These are phyloP conservation scores for Blastobotrys mokoenaii DNA, from an alignment of 805 yeast species.

Conservation along the genomic window DNA sequence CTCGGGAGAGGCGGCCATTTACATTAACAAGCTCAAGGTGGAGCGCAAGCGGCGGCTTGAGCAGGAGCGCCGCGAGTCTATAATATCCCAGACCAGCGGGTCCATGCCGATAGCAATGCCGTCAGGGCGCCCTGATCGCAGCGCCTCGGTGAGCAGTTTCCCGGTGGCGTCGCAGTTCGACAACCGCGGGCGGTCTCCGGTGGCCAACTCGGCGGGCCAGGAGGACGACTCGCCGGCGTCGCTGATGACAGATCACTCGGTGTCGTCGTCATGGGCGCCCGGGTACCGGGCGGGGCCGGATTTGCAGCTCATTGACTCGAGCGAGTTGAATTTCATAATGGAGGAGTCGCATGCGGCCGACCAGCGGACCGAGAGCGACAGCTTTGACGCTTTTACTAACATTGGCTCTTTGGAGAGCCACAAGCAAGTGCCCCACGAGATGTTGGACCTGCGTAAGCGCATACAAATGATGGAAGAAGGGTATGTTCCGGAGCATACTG, in stretches of 20 bases:
- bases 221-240: constrained; percentile 7
- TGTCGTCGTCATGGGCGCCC: constrained; percentile 1
- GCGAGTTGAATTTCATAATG: constrained; percentile 14
- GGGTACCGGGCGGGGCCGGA: constrained; percentile 1
- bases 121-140: too few relatives aligned
- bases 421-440: constrained; percentile 2
- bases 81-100: constrained; percentile 1
- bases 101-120: neutral
- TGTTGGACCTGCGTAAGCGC: constrained; percentile 18
- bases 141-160: too few relatives aligned
- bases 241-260: constrained; percentile 5
- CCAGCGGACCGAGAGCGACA: neutral
- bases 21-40: constrained; percentile 18
- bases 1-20: constrained; percentile 27
- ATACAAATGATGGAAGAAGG: constrained; percentile 23
- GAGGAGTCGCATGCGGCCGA: constrained; percentile 6
- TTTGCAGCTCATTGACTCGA: constrained; percentile 12
- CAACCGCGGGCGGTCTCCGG: neutral
- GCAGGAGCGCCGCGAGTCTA: constrained; percentile 14
- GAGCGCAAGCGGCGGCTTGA: constrained; percentile 17
- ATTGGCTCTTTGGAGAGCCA: neutral
- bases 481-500: constrained; percentile 5
- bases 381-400: neutral
- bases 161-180: neutral
- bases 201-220: neutral